Evolutionary conservation across 2,329 filamentous ascomycete genomes (phyloP).

Genomic region (Apiospora malaysiana): DNA sequence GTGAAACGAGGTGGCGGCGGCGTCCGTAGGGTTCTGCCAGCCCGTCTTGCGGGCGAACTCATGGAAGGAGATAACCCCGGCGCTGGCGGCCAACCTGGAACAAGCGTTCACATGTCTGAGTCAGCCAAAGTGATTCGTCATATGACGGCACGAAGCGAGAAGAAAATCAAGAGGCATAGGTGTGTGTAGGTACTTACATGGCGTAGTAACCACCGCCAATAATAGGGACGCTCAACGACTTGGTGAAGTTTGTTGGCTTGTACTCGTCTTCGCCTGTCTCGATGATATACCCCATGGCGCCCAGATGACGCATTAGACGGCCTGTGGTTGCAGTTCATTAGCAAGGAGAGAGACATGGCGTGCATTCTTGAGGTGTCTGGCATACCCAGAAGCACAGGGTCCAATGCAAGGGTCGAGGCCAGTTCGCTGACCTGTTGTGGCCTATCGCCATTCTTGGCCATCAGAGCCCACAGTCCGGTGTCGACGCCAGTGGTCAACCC

Average conservation of each 20-base stretch:
- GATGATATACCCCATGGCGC: conserved; percentile 28
- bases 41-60: conserved; percentile 25
- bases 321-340: conserved; percentile 13
- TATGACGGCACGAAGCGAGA: not conserved
- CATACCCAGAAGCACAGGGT: conserved; percentile 37
- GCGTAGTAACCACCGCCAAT: conserved; percentile 3
- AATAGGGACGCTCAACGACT: conserved; percentile 12
- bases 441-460: conserved; percentile 38
- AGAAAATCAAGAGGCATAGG: conserved; percentile 4
- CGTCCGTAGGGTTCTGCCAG: conserved; percentile 25
- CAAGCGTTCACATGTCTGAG: not conserved
- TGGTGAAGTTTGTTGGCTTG: conserved; percentile 26
- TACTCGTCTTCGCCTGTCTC: conserved; percentile 29
- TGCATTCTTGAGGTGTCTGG: not conserved
- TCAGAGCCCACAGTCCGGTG: conserved; percentile 41
- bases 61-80: conserved; percentile 13
- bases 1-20: conserved; percentile 26
- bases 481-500: conserved; percentile 36
- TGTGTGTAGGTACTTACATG: not conserved
- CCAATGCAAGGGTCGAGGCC: conserved; percentile 36
- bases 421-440: conserved; percentile 41
- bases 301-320: conserved; percentile 29
- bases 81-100: conserved; percentile 19
- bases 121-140: not conserved
- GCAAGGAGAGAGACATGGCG: not conserved